Conservation (phyloP, 1,284 basidiomycete genomes). For the Malassezia globosa region DNA sequence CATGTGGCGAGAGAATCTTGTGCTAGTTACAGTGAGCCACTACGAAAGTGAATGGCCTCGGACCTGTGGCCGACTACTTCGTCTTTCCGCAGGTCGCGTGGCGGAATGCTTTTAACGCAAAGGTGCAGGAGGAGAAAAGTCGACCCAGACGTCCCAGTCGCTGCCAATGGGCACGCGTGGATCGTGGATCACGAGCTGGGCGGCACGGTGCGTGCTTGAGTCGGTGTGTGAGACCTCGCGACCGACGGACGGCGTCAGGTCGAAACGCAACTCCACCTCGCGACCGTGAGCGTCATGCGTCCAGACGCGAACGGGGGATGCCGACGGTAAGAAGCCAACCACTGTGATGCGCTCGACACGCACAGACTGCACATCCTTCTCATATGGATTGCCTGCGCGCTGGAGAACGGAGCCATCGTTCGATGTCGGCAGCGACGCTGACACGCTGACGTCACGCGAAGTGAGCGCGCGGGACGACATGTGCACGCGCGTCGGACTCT, state of each 20-base stretch:
- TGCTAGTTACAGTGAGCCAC: slow-evolving; percentile 39
- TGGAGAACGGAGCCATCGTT: slow-evolving; percentile 5
- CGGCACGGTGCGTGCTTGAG: slow-evolving; percentile 12
- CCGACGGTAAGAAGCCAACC: slow-evolving; percentile 22
- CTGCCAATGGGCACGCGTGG: slow-evolving; percentile 25
- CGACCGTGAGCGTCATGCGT: slow-evolving; percentile 14
- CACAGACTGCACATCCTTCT: slow-evolving; percentile 25
- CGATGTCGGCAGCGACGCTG: too few relatives aligned
- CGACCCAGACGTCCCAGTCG: slow-evolving; percentile 25
- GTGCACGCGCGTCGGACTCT: neutral
- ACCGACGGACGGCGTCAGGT: slow-evolving; percentile 17
- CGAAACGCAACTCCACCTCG: slow-evolving; percentile 19
- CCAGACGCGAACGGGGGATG: slow-evolving; percentile 22
- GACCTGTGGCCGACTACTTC: slow-evolving; percentile 25
- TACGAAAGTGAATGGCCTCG: slow-evolving; percentile 42
- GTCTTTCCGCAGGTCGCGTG: slow-evolving; percentile 26
- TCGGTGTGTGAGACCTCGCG: slow-evolving; percentile 12
- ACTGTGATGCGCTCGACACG: slow-evolving; percentile 41
- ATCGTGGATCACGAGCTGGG: slow-evolving; percentile 34
- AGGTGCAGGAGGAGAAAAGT: neutral
- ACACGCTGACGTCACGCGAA: neutral
- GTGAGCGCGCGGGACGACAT: neutral
- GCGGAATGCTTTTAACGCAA: slow-evolving; percentile 21
- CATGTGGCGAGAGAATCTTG: slow-evolving; percentile 17
- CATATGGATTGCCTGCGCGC: slow-evolving; percentile 24